Conservation (phyloP, 495 filamentous ascomycete genomes). For the Copromyces sp. region DNA sequence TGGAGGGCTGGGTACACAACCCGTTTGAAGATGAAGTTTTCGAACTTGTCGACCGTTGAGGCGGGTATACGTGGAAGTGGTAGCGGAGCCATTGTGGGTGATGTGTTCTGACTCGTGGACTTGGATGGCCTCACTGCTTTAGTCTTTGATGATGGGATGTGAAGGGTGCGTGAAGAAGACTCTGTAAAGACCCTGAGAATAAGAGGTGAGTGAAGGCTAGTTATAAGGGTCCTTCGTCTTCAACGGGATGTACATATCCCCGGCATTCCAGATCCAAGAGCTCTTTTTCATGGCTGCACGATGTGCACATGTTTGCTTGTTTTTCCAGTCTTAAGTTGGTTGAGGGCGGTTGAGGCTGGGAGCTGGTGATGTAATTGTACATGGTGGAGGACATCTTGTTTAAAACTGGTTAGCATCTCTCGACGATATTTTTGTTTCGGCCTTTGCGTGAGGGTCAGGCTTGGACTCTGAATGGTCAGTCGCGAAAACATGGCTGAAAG, state of each 20-base stretch:
- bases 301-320: not conserved
- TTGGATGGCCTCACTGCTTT: not conserved
- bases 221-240: not conserved
- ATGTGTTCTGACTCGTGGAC: not conserved
- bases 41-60: not conserved
- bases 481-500: not conserved
- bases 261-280: not conserved
- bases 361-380: conserved; percentile 16
- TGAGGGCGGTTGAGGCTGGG: not conserved
- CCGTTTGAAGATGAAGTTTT: not conserved
- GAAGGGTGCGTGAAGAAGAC: no score
- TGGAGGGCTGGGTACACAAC: conserved; percentile 1
- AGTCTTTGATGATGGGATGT: not conserved
- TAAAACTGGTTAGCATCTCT: not conserved
- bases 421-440: not conserved
- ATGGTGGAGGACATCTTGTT: conserved; percentile 6
- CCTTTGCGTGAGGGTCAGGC: not conserved
- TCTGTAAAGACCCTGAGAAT: not conserved
- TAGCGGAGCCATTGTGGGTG: conserved; percentile 2
- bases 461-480: not conserved
- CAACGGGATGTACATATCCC: not conserved
- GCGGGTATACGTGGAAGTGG: not conserved
- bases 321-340: not conserved
- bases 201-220: not conserved
- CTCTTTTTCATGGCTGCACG: not conserved